phyloP scores from a whole-genome alignment of 306 rosid genomes.

The Prunus mira region DNA sequence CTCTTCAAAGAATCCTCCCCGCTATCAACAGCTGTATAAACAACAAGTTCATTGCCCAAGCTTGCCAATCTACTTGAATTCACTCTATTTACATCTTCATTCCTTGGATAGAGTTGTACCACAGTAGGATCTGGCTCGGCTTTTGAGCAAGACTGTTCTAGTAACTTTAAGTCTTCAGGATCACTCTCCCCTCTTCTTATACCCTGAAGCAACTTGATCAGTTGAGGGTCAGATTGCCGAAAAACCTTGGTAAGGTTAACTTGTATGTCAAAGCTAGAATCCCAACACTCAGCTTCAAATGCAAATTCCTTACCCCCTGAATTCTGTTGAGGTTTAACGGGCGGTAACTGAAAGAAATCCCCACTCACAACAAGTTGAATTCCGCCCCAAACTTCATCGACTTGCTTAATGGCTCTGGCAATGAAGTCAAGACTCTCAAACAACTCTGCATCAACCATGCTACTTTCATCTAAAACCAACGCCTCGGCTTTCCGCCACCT shows the following conservation, averaged over 20 bases:
- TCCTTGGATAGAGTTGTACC: slow-evolving; percentile 47
- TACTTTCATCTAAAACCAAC: slow-evolving; percentile 54
- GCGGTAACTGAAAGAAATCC: slow-evolving; percentile 68
- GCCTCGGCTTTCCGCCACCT: slow-evolving; percentile 47
- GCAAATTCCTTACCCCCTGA: slow-evolving; percentile 30
- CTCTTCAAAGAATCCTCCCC: slow-evolving; percentile 27
- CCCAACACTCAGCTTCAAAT: slow-evolving; percentile 60
- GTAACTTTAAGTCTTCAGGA: slow-evolving; percentile 21
- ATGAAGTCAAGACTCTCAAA: slow-evolving; percentile 44
- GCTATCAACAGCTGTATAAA: slow-evolving; percentile 37
- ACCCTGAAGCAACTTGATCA: slow-evolving; percentile 47
- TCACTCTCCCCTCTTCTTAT: slow-evolving; percentile 48
- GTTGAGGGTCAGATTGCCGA: slow-evolving; percentile 44
- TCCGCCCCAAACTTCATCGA: slow-evolving; percentile 51
- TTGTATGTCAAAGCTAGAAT: slow-evolving; percentile 43
- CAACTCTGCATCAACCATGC: slow-evolving; percentile 47
- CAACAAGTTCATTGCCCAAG: slow-evolving; percentile 27
- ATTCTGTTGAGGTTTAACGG: slow-evolving; percentile 4
- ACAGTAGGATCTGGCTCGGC: slow-evolving; percentile 31
- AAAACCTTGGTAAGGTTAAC: slow-evolving; percentile 41
- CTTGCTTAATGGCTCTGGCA: slow-evolving; percentile 25
- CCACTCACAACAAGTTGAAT: slow-evolving; percentile 57
- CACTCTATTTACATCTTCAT: slow-evolving; percentile 36
- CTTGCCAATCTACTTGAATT: slow-evolving; percentile 37
- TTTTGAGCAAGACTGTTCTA: slow-evolving; percentile 27